Conservation (phyloP, 371 early-diverging fungal genomes). For the Zopfochytrium polystomum region DNA sequence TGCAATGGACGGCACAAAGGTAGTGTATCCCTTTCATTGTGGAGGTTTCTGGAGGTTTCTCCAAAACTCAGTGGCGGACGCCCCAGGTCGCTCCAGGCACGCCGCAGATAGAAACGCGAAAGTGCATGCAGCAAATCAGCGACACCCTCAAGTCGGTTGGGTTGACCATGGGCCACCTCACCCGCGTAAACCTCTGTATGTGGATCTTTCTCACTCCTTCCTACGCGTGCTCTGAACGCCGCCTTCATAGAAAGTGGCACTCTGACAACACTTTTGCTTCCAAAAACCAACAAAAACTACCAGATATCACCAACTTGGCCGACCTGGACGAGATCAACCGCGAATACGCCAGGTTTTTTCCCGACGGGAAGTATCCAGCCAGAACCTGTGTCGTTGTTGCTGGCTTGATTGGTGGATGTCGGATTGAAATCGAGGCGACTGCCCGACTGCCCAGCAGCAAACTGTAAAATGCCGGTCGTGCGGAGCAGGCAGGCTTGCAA, state of each 20-base stretch:
- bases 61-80: no score
- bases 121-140: constrained; percentile 21
- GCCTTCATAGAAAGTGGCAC: no score
- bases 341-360: constrained; percentile 21
- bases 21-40: no score
- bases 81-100: constrained; percentile 12
- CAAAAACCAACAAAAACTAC: background rate
- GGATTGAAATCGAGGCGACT: constrained; percentile 29
- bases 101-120: constrained; percentile 11
- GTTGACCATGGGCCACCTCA: constrained; percentile 8
- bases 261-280: no score
- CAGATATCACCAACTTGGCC: constrained; percentile 23
- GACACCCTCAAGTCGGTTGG: constrained; percentile 4
- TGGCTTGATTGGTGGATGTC: constrained; percentile 12
- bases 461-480: no score
- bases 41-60: no score
- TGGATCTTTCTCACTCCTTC: no score
- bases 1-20: constrained; percentile 8
- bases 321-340: constrained; percentile 22
- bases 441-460: constrained; percentile 14
- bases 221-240: no score
- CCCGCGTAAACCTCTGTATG: constrained; percentile 23
- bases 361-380: constrained; percentile 20
- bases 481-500: no score
- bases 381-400: constrained; percentile 26